A percentile compares a stretch with the other conserved stretches of the same genome.
These are phyloP conservation scores for Cynara cardunculus DNA, from an alignment of 129 eudicot genomes.

Conservation along the genomic window DNA sequence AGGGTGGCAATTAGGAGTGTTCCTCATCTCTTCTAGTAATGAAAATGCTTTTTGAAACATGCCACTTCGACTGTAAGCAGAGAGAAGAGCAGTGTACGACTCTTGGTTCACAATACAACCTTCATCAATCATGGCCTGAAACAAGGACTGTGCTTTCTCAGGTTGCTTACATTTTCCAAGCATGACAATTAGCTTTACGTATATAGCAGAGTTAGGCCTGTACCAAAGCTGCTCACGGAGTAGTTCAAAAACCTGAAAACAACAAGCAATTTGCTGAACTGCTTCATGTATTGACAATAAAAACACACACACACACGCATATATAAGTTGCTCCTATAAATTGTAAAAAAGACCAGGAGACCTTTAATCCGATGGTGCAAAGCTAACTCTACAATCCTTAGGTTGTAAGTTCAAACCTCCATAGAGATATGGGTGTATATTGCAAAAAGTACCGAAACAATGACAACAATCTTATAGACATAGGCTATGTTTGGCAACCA, in stretches of 20 bases:
- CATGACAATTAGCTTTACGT: conserved; percentile 90
- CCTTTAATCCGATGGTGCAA: not conserved
- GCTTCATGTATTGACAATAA: not conserved
- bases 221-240: conserved; percentile 96
- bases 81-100: conserved; percentile 85
- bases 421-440: not conserved
- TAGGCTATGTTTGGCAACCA: not conserved
- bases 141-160: conserved; percentile 68
- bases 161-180: conserved; percentile 99
- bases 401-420: not conserved
- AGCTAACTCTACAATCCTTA: not conserved
- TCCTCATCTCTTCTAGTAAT: conserved; percentile 73
- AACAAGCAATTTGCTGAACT: not conserved
- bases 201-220: conserved; percentile 73
- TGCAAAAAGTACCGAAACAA: not conserved
- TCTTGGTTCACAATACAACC: conserved; percentile 72
- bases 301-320: not conserved
- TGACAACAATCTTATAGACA: not conserved
- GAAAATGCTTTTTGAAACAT: conserved; percentile 66
- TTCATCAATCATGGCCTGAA: conserved; percentile 79
- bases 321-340: not conserved
- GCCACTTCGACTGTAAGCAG: conserved; percentile 93
- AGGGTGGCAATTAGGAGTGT: conserved; percentile 58
- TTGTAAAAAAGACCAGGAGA: not conserved
- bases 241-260: conserved; percentile 82